Conservation (phyloP, 1,284 basidiomycete species). For the Gymnopus androsaceus region DNA sequence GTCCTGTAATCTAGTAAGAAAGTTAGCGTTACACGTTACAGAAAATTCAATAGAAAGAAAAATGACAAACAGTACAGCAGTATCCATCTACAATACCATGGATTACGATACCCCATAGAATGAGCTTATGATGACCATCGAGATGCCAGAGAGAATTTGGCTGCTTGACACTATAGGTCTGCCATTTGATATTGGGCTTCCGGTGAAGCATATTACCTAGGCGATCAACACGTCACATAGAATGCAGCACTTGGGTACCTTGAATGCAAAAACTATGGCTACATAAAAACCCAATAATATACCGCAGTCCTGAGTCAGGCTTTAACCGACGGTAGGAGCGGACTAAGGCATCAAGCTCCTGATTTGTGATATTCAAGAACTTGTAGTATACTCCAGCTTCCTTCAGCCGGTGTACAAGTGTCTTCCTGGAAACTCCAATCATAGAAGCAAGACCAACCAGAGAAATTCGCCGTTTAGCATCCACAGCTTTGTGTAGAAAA, state of each 20-base stretch:
- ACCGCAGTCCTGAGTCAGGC: conserved; percentile 5
- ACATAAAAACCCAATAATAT: conserved; percentile 4
- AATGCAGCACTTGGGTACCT: background rate
- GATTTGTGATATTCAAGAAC: conserved; percentile 8
- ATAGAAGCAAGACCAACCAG: background rate
- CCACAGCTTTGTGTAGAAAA: conserved; percentile 9
- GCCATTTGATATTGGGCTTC: background rate
- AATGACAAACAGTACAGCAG: conserved; percentile 35
- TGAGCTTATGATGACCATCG: conserved; percentile 53
- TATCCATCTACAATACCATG: conserved; percentile 50
- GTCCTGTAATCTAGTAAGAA: conserved; percentile 29
- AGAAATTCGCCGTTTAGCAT: conserved; percentile 1
- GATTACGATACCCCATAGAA: conserved; percentile 51
- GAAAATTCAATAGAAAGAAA: conserved; percentile 1
- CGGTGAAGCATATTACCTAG: conserved; percentile 1
- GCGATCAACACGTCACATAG: conserved; percentile 5
- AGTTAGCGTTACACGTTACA: background rate
- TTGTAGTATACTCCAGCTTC: background rate
- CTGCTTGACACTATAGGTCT: conserved; percentile 31
- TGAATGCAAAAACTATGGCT: background rate
- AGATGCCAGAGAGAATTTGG: conserved; percentile 50
- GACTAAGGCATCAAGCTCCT: conserved; percentile 6
- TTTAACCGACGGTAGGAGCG: background rate
- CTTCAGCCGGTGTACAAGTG: background rate
- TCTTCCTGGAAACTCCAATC: background rate